Conservation (phyloP, 1,284 basidiomycete genomes). For the Austroboletus niveus region DNA sequence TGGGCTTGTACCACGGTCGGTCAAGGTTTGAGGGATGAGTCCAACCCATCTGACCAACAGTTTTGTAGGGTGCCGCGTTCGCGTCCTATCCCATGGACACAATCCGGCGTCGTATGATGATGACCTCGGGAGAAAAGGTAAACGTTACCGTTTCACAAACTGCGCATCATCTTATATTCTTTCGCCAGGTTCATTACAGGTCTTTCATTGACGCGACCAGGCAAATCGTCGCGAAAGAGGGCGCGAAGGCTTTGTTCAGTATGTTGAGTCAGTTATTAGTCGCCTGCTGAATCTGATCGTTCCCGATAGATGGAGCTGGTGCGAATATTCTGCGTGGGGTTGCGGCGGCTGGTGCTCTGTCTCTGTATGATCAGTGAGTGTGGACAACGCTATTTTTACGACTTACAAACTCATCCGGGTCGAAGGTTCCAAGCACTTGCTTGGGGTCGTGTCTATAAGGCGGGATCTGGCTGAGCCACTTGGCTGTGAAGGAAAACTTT, state of each 20-base stretch:
- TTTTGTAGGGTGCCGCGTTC: conserved; percentile 49
- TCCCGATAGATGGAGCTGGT: conserved; percentile 44
- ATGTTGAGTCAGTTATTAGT: conserved; percentile 5
- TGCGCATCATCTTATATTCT: background rate
- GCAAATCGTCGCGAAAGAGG: conserved; percentile 61
- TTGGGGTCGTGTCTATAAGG: conserved; percentile 41
- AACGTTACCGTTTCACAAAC: background rate
- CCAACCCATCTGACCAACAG: background rate
- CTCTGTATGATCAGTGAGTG: conserved; percentile 65
- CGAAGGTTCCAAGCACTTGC: conserved; percentile 43
- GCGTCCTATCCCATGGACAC: conserved; percentile 69
- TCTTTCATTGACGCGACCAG: conserved; percentile 62
- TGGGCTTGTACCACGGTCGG: conserved; percentile 52
- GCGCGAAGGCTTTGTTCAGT: conserved; percentile 59
- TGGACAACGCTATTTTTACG: background rate
- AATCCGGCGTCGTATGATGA: conserved; percentile 69
- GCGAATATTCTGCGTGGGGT: conserved; percentile 65
- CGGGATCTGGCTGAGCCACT: conserved; percentile 33
- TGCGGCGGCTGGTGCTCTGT: conserved; percentile 71
- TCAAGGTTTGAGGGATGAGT: background rate
- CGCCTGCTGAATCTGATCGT: conserved; percentile 1
- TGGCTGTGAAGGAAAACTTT: background rate
- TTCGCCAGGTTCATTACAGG: conserved; percentile 37
- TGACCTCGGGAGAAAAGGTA: conserved; percentile 62
- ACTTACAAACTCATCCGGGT: background rate